phyloP scores from a whole-genome alignment of 805 yeast genomes.

The Myxozyma melibiosi region DNA sequence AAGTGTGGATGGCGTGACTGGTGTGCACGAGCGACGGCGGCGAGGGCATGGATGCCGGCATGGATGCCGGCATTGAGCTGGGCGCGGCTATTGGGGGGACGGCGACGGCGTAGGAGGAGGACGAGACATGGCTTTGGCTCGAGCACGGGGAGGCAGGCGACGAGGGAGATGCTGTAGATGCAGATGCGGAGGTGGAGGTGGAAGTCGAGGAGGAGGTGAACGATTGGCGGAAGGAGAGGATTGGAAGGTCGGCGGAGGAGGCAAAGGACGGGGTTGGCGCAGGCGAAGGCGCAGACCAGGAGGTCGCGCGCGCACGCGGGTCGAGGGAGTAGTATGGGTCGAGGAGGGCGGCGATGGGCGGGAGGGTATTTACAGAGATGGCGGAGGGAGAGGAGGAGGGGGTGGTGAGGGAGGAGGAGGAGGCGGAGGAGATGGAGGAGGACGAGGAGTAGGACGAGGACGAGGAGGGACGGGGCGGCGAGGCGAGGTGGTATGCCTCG shows the following conservation, averaged over 20 bases:
- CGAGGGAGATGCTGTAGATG: background rate
- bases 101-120: background rate
- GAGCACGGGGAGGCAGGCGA: background rate
- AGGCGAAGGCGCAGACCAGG: background rate
- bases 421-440: constrained; percentile 7
- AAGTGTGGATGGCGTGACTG: background rate
- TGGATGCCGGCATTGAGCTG: background rate
- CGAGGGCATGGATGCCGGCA: background rate
- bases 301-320: background rate
- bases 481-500: constrained; percentile 21
- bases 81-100: background rate
- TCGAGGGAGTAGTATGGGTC: background rate
- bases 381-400: background rate
- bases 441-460: constrained; percentile 6
- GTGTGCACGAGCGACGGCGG: background rate
- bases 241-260: background rate
- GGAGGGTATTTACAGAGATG: constrained; percentile 2
- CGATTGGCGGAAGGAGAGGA: background rate
- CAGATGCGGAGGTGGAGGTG: background rate
- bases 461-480: constrained; percentile 7
- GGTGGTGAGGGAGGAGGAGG: background rate
- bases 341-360: constrained; percentile 6
- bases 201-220: background rate
- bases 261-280: background rate
- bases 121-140: background rate